These are phyloP conservation scores for Sporobolomyces phaffii DNA, from an alignment of 768 basidiomycete genomes.

Conservation along the genomic window DNA sequence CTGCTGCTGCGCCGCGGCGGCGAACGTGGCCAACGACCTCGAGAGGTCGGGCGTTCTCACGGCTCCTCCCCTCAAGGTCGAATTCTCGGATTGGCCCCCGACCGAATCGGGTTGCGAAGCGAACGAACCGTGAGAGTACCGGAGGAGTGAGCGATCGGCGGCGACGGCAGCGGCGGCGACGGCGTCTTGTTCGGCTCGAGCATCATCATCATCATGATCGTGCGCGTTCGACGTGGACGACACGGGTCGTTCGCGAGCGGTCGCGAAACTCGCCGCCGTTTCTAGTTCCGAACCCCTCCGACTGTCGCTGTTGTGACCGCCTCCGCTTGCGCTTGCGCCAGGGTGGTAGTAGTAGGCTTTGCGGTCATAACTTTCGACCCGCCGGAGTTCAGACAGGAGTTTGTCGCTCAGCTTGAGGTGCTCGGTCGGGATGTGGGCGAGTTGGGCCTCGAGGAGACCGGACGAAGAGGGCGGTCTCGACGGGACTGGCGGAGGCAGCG, in stretches of 20 bases:
- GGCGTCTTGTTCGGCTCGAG: too few species aligned
- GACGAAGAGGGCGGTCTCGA: neutral
- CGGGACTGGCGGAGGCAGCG: neutral
- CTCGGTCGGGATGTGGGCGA: neutral
- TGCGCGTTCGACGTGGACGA: too few species aligned
- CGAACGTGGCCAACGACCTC: neutral
- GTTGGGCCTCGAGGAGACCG: slow-evolving; percentile 9
- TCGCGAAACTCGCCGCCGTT: neutral
- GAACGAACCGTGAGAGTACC: neutral
- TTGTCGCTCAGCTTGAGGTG: slow-evolving; percentile 12
- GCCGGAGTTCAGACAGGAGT: neutral
- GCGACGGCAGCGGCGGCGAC: neutral
- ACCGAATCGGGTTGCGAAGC: slow-evolving; percentile 1
- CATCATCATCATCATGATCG: too few species aligned
- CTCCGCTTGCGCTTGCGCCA: too few species aligned
- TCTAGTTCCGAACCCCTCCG: neutral
- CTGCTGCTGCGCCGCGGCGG: neutral
- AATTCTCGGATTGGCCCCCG: neutral
- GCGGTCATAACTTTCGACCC: slow-evolving; percentile 4
- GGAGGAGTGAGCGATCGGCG: neutral
- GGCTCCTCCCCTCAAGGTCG: slow-evolving; percentile 5
- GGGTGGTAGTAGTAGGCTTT: too few species aligned
- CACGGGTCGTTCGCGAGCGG: neutral
- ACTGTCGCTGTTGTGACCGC: neutral
- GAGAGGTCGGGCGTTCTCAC: slow-evolving; percentile 2